phyloP scores from a whole-genome alignment of 1,284 basidiomycete genomes.

The Marasmius sp. region DNA sequence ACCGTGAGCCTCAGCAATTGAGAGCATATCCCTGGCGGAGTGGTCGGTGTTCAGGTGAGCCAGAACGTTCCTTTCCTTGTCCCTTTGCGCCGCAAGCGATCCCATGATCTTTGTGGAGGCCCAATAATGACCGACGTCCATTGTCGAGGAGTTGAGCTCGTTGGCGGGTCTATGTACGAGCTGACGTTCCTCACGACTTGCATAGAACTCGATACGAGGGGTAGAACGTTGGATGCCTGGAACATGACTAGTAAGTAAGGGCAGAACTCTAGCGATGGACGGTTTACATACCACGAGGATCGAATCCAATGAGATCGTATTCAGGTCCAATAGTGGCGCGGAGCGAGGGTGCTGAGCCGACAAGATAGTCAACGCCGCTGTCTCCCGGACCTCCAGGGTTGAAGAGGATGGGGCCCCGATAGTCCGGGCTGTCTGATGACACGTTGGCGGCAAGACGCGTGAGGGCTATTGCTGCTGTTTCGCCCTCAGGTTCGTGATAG shows the following conservation, averaged over 20 bases:
- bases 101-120: slow-evolving; percentile 30
- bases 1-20: slow-evolving; percentile 43
- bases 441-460: slow-evolving; percentile 28
- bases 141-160: slow-evolving; percentile 20
- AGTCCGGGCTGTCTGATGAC: slow-evolving; percentile 24
- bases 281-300: slow-evolving; percentile 35
- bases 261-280: background rate
- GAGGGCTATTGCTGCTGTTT: slow-evolving; percentile 35
- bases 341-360: slow-evolving; percentile 30
- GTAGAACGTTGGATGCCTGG: slow-evolving; percentile 33
- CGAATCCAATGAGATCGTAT: slow-evolving; percentile 52
- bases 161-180: slow-evolving; percentile 24
- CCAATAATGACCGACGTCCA: slow-evolving; percentile 26
- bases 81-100: slow-evolving; percentile 28
- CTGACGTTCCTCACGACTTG: slow-evolving; percentile 28
- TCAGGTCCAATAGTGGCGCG: slow-evolving; percentile 38
- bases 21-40: slow-evolving; percentile 49
- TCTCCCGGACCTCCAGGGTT: slow-evolving; percentile 55
- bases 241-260: background rate
- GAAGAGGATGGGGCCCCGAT: slow-evolving; percentile 45
- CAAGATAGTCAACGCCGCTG: slow-evolving; percentile 27
- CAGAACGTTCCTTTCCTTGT: slow-evolving; percentile 30
- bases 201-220: slow-evolving; percentile 33
- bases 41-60: slow-evolving; percentile 42
- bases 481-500: slow-evolving; percentile 23